Conservation (phyloP, 805 yeast species). For the Yamadazyma nakazawae region DNA sequence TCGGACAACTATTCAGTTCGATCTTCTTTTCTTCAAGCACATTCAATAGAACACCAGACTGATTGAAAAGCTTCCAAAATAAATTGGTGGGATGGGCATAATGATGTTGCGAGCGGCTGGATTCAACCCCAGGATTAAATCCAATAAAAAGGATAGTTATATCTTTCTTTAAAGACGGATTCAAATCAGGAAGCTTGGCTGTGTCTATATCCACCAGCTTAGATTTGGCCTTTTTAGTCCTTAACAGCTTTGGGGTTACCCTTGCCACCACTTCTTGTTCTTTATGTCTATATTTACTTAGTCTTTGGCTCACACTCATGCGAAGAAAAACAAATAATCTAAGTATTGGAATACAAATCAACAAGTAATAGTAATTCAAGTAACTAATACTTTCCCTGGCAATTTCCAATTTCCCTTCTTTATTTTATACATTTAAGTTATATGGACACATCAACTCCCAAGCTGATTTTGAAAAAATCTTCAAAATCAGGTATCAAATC, state of each 20-base stretch:
- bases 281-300: conserved; percentile 1
- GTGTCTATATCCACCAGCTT: background rate
- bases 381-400: background rate
- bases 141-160: conserved; percentile 57
- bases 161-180: conserved; percentile 26
- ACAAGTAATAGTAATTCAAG: background rate
- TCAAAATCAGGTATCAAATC: conserved; percentile 4
- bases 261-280: background rate
- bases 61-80: conserved; percentile 64
- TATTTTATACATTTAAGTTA: background rate
- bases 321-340: conserved; percentile 2
- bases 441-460: conserved; percentile 14
- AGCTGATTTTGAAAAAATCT: conserved; percentile 10
- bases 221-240: background rate
- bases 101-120: conserved; percentile 61
- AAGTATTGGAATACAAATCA: background rate
- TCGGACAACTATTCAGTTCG: conserved; percentile 2
- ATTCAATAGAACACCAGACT: conserved; percentile 42
- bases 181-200: conserved; percentile 6
- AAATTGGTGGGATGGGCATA: conserved; percentile 68
- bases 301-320: conserved; percentile 4
- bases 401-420: background rate
- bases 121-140: conserved; percentile 66
- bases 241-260: background rate
- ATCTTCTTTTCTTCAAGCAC: conserved; percentile 9